Evolutionary conservation across 2,329 filamentous ascomycete species (phyloP), one percentile per base, ranked within the genome.

Genomic region (Claviceps paspali): DNA sequence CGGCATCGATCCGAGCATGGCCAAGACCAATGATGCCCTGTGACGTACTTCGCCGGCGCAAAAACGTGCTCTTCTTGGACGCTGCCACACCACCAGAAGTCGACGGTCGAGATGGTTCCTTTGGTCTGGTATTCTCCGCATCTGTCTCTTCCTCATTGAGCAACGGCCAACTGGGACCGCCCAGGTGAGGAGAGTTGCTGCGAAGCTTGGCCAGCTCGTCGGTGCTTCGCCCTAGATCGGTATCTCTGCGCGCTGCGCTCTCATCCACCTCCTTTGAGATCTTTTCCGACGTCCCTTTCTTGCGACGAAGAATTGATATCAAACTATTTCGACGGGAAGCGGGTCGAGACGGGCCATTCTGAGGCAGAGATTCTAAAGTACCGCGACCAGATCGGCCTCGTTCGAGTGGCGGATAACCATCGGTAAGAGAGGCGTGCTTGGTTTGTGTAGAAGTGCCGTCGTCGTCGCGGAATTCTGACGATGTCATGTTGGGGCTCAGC

Each of bases 261-360:
- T 79, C 76, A 10, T 56, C 50, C 8, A 60, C 49, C 17, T 68
- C 67, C 27, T 74, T 73, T 23, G 68, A 62, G 15, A 79, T 67
- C 48, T 67, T 72, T 33, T 63, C 59, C 39, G 59, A 49, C 19
- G 60, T 48, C 43, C 70, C 65, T 29, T 58, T 63, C 52, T 76
- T 81, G 38, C 80, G 75, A 27, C 76, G 71, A n/a, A 85, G 56
- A 4, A 72, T 72, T 2, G 65, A 65, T 56, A 76, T 66, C 41
- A 78, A 57, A 43, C 70, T 73, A 39, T 58, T 66, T 33, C 64
- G 60, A 23, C 62, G 59, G 6, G 38, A 28, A n/a, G 43, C 18
- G 12, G 33, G 41, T 19, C 24, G 18, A 19, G 23, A 6, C 28
- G 40, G 41, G 11, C 37, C 36, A 10, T 44, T 44, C 22, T 47